These are phyloP conservation scores for Balakata baccata DNA, from an alignment of 345 rosid genomes.

Conservation along the genomic window DNA sequence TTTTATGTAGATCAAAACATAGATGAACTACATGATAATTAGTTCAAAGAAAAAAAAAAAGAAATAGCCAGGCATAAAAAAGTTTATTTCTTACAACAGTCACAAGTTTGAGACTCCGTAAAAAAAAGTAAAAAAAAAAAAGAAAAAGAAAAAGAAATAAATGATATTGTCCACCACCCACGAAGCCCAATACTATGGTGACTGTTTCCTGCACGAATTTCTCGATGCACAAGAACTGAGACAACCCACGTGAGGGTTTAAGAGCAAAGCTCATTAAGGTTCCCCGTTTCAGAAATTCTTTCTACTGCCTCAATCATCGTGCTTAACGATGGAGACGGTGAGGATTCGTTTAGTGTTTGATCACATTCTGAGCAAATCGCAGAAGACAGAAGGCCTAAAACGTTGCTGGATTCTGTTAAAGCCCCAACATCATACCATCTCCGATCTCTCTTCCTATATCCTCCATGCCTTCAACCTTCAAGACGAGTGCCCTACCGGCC, in stretches of 20 bases:
- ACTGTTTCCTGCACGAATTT: too few species aligned
- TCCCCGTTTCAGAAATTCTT: neutral
- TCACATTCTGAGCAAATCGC: constrained; percentile 48
- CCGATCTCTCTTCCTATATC: constrained; percentile 59
- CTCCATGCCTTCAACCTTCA: constrained; percentile 53
- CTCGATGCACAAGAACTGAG: neutral
- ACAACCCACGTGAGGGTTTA: constrained; percentile 7
- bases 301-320: neutral
- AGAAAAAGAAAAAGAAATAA: too few species aligned
- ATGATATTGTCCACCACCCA: too few species aligned
- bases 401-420: constrained; percentile 80
- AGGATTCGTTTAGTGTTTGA: constrained; percentile 71
- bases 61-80: too few species aligned
- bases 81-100: too few species aligned
- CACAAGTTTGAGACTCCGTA: too few species aligned
- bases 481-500: constrained; percentile 63
- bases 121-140: too few species aligned
- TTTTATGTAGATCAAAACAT: too few species aligned
- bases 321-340: constrained; percentile 41
- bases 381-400: constrained; percentile 52
- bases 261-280: neutral
- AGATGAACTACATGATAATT: too few species aligned
- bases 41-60: too few species aligned
- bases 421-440: constrained; percentile 62
- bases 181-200: too few species aligned